Base-by-base conservation (phyloP, 805 yeast genomes). In the Candida boidinii region DNA sequence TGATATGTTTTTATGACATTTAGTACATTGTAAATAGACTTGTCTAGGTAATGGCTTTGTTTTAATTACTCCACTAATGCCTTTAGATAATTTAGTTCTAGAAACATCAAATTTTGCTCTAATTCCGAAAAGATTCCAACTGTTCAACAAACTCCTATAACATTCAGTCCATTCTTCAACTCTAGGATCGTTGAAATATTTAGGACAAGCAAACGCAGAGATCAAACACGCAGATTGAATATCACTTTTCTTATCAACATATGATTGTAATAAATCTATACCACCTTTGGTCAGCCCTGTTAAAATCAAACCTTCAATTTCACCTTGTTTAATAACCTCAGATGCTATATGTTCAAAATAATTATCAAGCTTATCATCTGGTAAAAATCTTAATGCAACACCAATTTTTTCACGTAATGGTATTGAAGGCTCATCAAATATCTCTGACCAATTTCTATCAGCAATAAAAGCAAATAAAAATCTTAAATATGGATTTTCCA, bases 381-480 rank as follows among this genome's bases (percentile, higher is more conserved):
- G 75, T 22, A 90, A 60, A 46, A 84, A 90, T 30, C 96, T 65
- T 17, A 90, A 62, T 0, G 97, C 96, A 18, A 90, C 90, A 1
- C 96, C 96, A 10, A 90, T 58, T 42, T 95, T 64, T 49, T 90
- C 98, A 33, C 90, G 66, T 26, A 90, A 61, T 0, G 98, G 95
- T 26, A 90, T 65, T 2, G 95, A 80, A 14, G 80, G 76, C 48
- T 90, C 96, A 50, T 86, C 95, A 33, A 90, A 63, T 2, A 90
- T 95, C 48, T 86, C 96, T 79, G 90, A 80, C 96, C 97, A 90
- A 42, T 88, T 92, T 29, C 85, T 82, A 49, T 90, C 96, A 0
- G 96, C 87, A 34, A 90, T 80, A 45, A 78, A 90, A 0, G 96
- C 96, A 64, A 90, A 90, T 1, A 90, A 83, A 0, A 94, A 95